Base-by-base conservation (phyloP, 495 filamentous ascomycete species). In the Penicillium paxilli region DNA sequence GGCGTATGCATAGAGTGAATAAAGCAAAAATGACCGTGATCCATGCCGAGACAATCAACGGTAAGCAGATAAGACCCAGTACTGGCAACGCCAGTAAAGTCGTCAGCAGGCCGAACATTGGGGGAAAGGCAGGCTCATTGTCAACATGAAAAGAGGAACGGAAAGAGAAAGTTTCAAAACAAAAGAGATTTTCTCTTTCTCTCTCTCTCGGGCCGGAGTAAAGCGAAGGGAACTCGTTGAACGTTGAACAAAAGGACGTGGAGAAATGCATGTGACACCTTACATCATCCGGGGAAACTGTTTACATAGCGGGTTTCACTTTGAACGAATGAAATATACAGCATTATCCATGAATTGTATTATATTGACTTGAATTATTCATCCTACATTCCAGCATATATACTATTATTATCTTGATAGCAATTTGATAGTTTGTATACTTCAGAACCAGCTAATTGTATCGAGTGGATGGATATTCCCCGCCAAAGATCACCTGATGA, bases 1-100 rank as follows among this genome's bases (percentile, higher is more conserved):
- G 79, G 22, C 87, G 82, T 48, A 90, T 57, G 55, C 84, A 75
- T 17, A 95, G 78, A 5, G 87, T 75, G 9, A 80, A 71, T 46
- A 89, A 76, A 30, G 89, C 87, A 40, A 91, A 53, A 16, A 76
- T 75, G 30, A 87, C 84, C 28, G 90, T 93, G 51, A 91, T 60
- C 54, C 77, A 79, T 46, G 89, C 90, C 47, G 88, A 83, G 47
- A 88, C 60, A 49, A 83, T 73, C 50, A 93, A 77, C 1, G 90
- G 88, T 19, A 91, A 70, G 11, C 87, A 85, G 60, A 89, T 69
- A 51, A 89, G 46, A 58, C 84, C 71, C 49, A 92, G 70, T 45
- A 88, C 58, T 3, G 86, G 87, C 16, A 89, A 76, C 19, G 83
- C 71, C 12, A 89, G 50, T 22, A 85, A 59, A 52, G 82, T 76